phyloP scores from a whole-genome alignment of 805 yeast genomes.

The Scheffersomyces ergatensis region DNA sequence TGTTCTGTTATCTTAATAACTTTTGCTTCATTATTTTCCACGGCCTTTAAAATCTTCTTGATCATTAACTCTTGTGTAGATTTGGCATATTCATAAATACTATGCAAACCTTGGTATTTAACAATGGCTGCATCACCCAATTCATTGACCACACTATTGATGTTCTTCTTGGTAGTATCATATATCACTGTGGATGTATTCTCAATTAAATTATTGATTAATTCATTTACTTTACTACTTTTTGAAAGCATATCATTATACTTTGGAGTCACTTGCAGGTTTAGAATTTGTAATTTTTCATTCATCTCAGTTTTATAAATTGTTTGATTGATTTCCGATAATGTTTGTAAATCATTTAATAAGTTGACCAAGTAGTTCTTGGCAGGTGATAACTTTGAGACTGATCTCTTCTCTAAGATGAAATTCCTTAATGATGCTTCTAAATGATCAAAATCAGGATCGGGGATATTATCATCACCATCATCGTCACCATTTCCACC shows the following conservation, averaged over 20 bases:
- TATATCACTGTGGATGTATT: conserved; percentile 55
- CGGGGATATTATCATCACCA: conserved; percentile 24
- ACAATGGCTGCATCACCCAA: conserved; percentile 54
- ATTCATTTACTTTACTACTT: conserved; percentile 54
- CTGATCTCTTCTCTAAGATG: conserved; percentile 82
- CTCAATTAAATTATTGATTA: conserved; percentile 65
- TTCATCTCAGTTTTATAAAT: conserved; percentile 50
- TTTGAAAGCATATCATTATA: conserved; percentile 52
- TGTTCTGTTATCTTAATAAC: conserved; percentile 62
- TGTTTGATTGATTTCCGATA: conserved; percentile 64
- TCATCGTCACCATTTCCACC: conserved; percentile 27
- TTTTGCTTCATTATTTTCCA: conserved; percentile 60
- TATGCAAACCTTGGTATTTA: conserved; percentile 60
- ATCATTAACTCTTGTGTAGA: conserved; percentile 68
- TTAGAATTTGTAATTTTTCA: conserved; percentile 47
- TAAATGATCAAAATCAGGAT: conserved; percentile 74
- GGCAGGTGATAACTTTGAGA: conserved; percentile 89
- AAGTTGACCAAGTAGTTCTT: conserved; percentile 78
- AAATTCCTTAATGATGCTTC: conserved; percentile 85
- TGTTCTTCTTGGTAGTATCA: conserved; percentile 53
- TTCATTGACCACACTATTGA: conserved; percentile 49
- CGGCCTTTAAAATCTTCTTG: conserved; percentile 61
- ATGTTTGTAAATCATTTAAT: conserved; percentile 57
- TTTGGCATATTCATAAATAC: conserved; percentile 65
- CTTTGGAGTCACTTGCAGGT: conserved; percentile 55